These are phyloP conservation scores for Lactifluus hygrophoroides DNA, from an alignment of 768 basidiomycete genomes.

Conservation along the genomic window DNA sequence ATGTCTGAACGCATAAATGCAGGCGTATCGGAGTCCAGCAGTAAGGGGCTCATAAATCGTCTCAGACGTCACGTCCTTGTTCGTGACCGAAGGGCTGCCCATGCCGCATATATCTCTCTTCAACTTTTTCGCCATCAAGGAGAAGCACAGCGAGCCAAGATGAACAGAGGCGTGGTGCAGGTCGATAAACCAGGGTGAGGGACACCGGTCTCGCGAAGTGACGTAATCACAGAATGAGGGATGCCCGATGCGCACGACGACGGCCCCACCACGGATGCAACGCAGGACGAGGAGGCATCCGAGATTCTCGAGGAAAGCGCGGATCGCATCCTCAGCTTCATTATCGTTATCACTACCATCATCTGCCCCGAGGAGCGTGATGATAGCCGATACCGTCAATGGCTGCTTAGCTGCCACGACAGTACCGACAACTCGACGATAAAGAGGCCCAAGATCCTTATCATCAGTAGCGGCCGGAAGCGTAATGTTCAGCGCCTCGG, in stretches of 20 bases:
- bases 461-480: neutral
- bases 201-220: constrained; percentile 7
- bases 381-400: constrained; percentile 2
- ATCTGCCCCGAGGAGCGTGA: constrained; percentile 4
- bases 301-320: constrained; percentile 2
- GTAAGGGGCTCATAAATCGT: neutral
- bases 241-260: constrained; percentile 11
- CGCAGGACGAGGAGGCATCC: constrained; percentile 10
- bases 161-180: neutral
- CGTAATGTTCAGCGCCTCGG: constrained; percentile 2
- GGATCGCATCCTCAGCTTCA: neutral
- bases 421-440: constrained; percentile 12
- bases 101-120: constrained; percentile 10
- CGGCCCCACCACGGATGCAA: neutral
- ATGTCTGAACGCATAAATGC: neutral
- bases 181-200: constrained; percentile 4
- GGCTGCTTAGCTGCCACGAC: constrained; percentile 9
- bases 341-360: neutral
- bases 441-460: neutral
- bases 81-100: neutral
- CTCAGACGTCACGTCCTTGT: neutral
- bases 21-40: constrained; percentile 8
- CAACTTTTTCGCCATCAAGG: constrained; percentile 3
- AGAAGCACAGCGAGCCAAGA: constrained; percentile 8
- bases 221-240: constrained; percentile 12